Conservation (phyloP, 306 rosid genomes). For the Arachis hypogaea region DNA sequence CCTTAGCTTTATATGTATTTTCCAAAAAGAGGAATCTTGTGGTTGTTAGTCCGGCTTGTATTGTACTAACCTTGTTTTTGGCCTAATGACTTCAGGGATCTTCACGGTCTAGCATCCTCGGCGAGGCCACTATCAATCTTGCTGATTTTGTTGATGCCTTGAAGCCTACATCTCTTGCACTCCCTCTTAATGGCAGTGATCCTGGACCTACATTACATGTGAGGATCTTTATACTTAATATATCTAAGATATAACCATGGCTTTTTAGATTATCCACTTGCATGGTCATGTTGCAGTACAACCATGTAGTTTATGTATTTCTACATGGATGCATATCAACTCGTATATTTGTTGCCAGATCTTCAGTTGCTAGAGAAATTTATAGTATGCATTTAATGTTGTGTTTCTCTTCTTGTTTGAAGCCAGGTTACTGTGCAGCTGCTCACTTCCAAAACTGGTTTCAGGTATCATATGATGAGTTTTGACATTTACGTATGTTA, state of each 20-base stretch:
- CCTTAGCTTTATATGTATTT: conserved; percentile 17
- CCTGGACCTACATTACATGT: conserved; percentile 84
- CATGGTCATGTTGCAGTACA: conserved; percentile 20
- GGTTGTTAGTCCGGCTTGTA: conserved; percentile 33
- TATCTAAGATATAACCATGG: conserved; percentile 33
- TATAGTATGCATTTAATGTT: conserved; percentile 36
- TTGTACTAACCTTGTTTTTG: conserved; percentile 45
- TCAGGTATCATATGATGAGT: conserved; percentile 67
- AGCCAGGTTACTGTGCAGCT: conserved; percentile 97
- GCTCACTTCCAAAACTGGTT: conserved; percentile 98
- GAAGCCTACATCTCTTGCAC: conserved; percentile 75
- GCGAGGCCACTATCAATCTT: conserved; percentile 84
- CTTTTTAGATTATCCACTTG: conserved; percentile 20
- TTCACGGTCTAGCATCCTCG: conserved; percentile 92
- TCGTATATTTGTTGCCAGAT: conserved; percentile 30
- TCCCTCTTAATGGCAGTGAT: conserved; percentile 86
- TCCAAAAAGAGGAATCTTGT: conserved; percentile 13
- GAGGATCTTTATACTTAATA: conserved; percentile 51
- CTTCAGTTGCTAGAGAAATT: conserved; percentile 33
- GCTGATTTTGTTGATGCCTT: conserved; percentile 92
- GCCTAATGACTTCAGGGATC: conserved; percentile 74
- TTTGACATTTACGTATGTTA: conserved; percentile 40
- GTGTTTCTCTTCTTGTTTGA: conserved; percentile 48
- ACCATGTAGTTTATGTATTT: conserved; percentile 29
- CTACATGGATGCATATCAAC: conserved; percentile 14